Evolutionary conservation across 2,329 filamentous ascomycete genomes (phyloP).

Genomic region (Aureobasidium musti): DNA sequence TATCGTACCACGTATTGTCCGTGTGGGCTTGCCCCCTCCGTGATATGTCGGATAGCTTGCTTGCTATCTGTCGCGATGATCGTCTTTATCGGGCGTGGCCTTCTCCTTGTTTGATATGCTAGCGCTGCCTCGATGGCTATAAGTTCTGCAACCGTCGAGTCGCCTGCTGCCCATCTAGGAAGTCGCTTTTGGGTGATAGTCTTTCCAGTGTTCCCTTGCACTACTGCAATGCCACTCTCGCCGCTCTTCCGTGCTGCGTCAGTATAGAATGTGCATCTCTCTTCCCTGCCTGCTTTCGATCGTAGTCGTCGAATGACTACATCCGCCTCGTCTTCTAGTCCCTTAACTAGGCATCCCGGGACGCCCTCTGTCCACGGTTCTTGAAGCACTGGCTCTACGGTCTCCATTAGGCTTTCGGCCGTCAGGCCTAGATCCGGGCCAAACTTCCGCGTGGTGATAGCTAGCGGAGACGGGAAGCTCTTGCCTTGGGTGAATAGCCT

Average conservation of each 20-base stretch:
- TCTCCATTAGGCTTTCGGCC: conserved; percentile 10
- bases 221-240: neutral
- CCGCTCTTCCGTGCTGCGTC: neutral
- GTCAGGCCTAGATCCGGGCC: neutral
- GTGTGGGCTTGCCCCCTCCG: too few species aligned
- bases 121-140: neutral
- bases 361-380: conserved; percentile 8
- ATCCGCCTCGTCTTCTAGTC: neutral
- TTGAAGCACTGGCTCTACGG: neutral
- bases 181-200: neutral
- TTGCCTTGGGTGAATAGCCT: neutral
- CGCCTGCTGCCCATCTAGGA: neutral
- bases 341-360: neutral
- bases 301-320: neutral
- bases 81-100: too few species aligned
- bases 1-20: too few species aligned
- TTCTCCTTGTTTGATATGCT: neutral
- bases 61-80: too few species aligned
- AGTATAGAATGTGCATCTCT: neutral
- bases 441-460: neutral
- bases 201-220: neutral
- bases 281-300: neutral
- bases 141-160: neutral
- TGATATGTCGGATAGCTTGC: too few species aligned
- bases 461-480: neutral